These are phyloP conservation scores for Chenopodium album DNA, from an alignment of 148 eudicot genomes.

Conservation along the genomic window DNA sequence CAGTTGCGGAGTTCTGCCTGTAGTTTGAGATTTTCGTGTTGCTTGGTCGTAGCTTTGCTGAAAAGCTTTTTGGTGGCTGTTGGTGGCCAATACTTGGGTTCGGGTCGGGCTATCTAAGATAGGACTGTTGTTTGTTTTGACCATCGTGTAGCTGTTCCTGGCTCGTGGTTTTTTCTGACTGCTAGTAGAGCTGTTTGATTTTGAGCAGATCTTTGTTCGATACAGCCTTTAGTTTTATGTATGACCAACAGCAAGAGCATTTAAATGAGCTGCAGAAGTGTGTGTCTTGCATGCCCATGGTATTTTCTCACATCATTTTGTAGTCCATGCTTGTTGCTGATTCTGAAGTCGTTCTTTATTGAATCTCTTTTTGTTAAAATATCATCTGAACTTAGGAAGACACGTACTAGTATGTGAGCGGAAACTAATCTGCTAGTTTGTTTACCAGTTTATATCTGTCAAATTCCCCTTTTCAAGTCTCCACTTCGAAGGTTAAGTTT, in stretches of 20 bases:
- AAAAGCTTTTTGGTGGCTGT: neutral
- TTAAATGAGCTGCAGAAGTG: neutral
- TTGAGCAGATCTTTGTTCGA: neutral
- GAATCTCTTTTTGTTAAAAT: too few species aligned
- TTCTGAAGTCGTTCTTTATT: neutral
- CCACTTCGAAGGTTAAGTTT: too few species aligned
- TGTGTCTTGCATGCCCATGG: neutral
- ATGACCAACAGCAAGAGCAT: neutral
- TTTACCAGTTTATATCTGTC: too few species aligned
- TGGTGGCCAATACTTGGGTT: slow-evolving; percentile 25
- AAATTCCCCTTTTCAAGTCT: too few species aligned
- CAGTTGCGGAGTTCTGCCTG: slow-evolving; percentile 30
- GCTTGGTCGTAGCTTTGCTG: slow-evolving; percentile 8
- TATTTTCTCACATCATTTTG: neutral
- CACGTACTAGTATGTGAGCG: too few species aligned
- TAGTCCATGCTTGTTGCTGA: neutral
- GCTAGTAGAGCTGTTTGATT: neutral
- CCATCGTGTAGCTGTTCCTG: slow-evolving; percentile 7
- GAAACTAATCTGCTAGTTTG: too few species aligned
- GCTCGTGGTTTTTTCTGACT: neutral
- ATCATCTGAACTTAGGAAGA: too few species aligned
- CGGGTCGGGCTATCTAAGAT: neutral
- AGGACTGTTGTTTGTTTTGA: slow-evolving; percentile 1
- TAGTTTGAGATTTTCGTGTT: slow-evolving; percentile 16
- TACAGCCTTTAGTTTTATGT: neutral